Base-by-base conservation (phyloP, 139 green algal species). In the Raphidocelis subcapitata region DNA sequence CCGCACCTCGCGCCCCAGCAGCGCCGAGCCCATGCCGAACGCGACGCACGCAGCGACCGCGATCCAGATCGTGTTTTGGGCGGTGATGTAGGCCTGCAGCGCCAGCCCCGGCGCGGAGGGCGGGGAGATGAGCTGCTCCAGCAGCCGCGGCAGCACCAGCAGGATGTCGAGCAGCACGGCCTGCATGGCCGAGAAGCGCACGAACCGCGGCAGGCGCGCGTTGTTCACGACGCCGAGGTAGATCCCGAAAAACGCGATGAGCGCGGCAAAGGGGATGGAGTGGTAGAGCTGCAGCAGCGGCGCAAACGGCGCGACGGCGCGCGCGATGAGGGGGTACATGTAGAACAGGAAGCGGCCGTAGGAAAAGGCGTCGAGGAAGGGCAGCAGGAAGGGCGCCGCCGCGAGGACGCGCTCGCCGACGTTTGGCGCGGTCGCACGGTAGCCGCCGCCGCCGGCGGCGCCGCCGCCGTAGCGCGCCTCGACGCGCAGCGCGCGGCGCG, bases 141-240 rank as follows among this genome's bases (percentile, higher is more conserved):
- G 44, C 26, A 89, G 74, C 8, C 84, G 74, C 2, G 84, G 84
- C 35, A 90, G 67, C 28, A 85, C 77, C 3, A 90, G 74, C 26
- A 81, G n/a, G 52, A 90, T 86, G 64, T 90, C 84, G 8, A 90
- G 67, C 44, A 90, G 79, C 32, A 90, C 79, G 5, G 84, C 84
- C 61, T 84, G 78, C 78, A 84, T 83, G n/a, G 73, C 78, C 55
- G 79, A 81, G 75, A 84, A 83, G 33, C 81, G 73, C 36, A 83
- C 79, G 65, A 87, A 90, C 16, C 84, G 69, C 24, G 52, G 76
- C 55, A 83, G 66, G 16, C 18, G 52, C n/a, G 44, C 14, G 74
- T 90, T 90, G 70, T 87, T 84, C 10, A 90, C 81, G 35, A 85
- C 71, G 31, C 75, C 78, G 14, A 84, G 37, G 70, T 89, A 89